Conservation (phyloP, 192 early-diverging fungal genomes). For the Spizellomyces punctatus region DNA sequence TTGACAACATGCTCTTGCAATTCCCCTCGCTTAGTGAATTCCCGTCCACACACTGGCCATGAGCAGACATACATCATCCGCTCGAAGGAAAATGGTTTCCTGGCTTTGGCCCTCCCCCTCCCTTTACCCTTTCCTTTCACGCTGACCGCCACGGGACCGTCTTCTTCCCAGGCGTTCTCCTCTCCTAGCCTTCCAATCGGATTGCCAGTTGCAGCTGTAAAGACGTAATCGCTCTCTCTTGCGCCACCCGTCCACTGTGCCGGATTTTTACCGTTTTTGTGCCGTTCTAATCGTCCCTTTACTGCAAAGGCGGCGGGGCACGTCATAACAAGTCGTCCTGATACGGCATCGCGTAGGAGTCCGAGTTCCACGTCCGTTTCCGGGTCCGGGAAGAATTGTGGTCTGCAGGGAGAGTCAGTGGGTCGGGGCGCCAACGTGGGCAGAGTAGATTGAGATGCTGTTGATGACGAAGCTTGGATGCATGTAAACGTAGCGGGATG, state of each 20-base stretch:
- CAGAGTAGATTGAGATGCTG: too few species aligned
- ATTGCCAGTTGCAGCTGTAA: conserved; percentile 7
- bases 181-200: conserved; percentile 10
- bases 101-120: too few species aligned
- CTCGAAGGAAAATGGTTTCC: conserved; percentile 32
- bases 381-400: conserved; percentile 5
- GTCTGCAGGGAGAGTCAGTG: neutral
- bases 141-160: neutral
- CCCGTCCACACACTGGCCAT: conserved; percentile 18
- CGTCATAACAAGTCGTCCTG: conserved; percentile 10
- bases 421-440: too few species aligned
- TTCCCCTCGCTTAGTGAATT: conserved; percentile 15
- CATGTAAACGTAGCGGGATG: too few species aligned
- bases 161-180: neutral
- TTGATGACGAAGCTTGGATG: too few species aligned
- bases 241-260: neutral
- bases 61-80: conserved; percentile 22
- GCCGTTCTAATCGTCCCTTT: conserved; percentile 7
- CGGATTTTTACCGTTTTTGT: conserved; percentile 26
- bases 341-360: conserved; percentile 8
- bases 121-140: neutral
- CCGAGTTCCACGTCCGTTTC: conserved; percentile 14
- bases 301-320: conserved; percentile 37
- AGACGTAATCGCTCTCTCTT: conserved; percentile 8
- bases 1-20: conserved; percentile 25